phyloP scores from a whole-genome alignment of 345 rosid species.

The Eucalyptus cloeziana region DNA sequence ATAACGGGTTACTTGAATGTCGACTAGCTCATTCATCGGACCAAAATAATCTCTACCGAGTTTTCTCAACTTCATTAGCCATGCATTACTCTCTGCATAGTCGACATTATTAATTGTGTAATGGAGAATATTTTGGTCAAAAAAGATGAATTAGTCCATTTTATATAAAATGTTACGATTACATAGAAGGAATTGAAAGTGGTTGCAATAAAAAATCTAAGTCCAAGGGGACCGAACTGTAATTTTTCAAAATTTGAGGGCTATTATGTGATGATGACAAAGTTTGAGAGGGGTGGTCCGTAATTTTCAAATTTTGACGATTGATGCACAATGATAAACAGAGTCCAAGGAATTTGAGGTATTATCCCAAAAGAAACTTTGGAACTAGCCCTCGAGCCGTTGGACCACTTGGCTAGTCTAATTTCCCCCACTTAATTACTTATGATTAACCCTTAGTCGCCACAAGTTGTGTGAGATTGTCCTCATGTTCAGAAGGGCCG shows the following conservation, averaged over 20 bases:
- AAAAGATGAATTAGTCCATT: not conserved
- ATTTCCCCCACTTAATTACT: not conserved
- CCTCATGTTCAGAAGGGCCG: not conserved
- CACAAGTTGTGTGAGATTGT: not conserved
- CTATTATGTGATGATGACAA: not conserved
- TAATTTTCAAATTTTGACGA: not conserved
- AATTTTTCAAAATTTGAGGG: not conserved
- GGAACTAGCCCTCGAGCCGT: not conserved
- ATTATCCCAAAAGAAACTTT: not conserved
- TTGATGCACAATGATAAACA: not conserved
- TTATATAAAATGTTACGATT: not conserved
- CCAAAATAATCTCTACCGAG: not conserved
- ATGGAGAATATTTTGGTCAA: not conserved
- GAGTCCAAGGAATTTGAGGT: not conserved
- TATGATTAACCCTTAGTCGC: not conserved
- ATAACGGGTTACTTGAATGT: not conserved
- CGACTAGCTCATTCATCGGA: not conserved
- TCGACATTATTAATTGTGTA: not conserved
- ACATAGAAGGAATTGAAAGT: not conserved
- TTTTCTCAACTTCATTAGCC: not conserved
- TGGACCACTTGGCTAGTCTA: not conserved
- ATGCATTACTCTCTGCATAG: not conserved
- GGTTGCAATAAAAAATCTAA: not conserved
- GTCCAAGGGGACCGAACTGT: not conserved
- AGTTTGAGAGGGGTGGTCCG: not conserved